Base-by-base conservation (phyloP, 805 yeast species). In the Wickerhamiella hasegawae region DNA sequence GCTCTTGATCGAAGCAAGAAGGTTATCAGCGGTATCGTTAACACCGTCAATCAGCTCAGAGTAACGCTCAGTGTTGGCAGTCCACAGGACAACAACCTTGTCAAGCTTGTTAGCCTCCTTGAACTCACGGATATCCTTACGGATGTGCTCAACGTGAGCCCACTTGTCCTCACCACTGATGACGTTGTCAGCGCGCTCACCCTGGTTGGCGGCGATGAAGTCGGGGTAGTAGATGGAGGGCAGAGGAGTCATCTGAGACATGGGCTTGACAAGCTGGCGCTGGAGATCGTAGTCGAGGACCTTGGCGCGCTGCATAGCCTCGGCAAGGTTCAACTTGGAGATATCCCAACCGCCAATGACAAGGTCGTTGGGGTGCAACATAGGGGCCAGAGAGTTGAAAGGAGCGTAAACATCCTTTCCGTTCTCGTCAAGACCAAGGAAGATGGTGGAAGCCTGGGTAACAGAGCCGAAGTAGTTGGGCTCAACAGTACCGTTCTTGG, bases 311-410 rank as follows among this genome's bases (percentile, higher is more conserved):
- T 69, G 66, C 76, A 82, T 76, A 30, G 95, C 87, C 25, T 74
- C 71, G 41, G 71, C 72, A 50, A 85, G 63, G 49, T 78, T 71
- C 39, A 68, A 65, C 40, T 71, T 67, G 51, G 72, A 76, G 60
- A 85, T 85, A 60, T 85, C 97, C 97, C 97, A 85, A 40, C 97
- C 97, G 33, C 87, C 72, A 45, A 85, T 72, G 39, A 82, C 76
- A 48, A 85, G 72, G 58, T 87, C 94, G 52, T 82, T 83, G 44
- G 97, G 97, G 54, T 70, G 70, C 31, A 79, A 78, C 69, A 85
- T 69, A 42, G 97, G 97, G 38, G 87, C 72, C 41, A 85, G 58
- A 34, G 84, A 73, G 53, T 80, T 83, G 69, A 87, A 85, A 15
- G 96, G 96, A 34, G 85, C 92, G 52, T 79, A 85, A 22, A 82